phyloP scores from a whole-genome alignment of 306 rosid genomes.

The Canavalia ensiformis region DNA sequence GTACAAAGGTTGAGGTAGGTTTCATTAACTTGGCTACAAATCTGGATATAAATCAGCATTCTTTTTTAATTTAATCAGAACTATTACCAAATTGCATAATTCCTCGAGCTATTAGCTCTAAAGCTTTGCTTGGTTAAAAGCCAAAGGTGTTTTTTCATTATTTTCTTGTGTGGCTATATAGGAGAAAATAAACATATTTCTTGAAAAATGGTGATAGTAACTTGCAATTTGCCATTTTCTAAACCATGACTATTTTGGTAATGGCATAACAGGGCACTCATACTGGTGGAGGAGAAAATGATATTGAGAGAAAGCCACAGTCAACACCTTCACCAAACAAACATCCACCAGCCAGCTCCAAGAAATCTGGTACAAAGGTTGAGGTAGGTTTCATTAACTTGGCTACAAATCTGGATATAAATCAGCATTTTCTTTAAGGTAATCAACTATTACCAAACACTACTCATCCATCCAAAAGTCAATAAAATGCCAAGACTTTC shows the following conservation, averaged over 20 bases:
- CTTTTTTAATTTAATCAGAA: conserved; percentile 21
- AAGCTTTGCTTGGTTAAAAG: conserved; percentile 22
- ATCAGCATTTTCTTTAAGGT: conserved; percentile 27
- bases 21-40: neutral
- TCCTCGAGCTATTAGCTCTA: conserved; percentile 1
- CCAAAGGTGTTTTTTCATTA: conserved; percentile 14
- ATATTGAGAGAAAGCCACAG: conserved; percentile 57
- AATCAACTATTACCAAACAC: conserved; percentile 4
- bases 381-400: conserved; percentile 68
- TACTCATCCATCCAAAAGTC: conserved; percentile 15
- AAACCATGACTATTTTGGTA: conserved; percentile 38
- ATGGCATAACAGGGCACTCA: conserved; percentile 58
- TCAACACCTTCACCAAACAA: conserved; percentile 54
- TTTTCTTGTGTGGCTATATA: neutral
- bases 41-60: conserved; percentile 5
- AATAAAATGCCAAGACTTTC: neutral
- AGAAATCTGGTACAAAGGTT: conserved; percentile 56
- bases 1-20: too few relatives aligned
- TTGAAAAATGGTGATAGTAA: conserved; percentile 10
- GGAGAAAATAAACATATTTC: neutral
- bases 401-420: conserved; percentile 23
- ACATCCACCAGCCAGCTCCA: conserved; percentile 43
- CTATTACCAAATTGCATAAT: conserved; percentile 1
- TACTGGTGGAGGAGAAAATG: conserved; percentile 60
- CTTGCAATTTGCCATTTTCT: conserved; percentile 36